Evolutionary conservation across 2,329 filamentous ascomycete genomes (phyloP).

Genomic region (Fusarium longipes): DNA sequence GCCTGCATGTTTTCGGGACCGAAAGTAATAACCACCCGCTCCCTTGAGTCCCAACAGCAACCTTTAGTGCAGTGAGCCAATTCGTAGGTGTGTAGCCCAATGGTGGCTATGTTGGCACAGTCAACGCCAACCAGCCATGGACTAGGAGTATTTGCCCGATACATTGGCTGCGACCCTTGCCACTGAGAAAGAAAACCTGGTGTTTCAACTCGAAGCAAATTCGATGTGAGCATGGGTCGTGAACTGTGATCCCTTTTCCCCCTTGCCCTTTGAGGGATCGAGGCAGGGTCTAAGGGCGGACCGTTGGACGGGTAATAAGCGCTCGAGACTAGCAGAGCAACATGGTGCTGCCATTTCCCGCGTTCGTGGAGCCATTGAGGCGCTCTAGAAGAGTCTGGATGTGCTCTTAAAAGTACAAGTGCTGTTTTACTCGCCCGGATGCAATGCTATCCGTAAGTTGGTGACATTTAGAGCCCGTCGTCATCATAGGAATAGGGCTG

Average conservation of each 20-base stretch:
- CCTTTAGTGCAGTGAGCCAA: slow-evolving; percentile 1
- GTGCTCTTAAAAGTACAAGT: slow-evolving; percentile 21
- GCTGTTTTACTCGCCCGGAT: slow-evolving; percentile 15
- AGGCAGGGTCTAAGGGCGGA: not conserved
- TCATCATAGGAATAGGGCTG: not conserved
- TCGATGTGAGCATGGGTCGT: not conserved
- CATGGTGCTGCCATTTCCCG: slow-evolving; percentile 37
- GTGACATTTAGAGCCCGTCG: not conserved
- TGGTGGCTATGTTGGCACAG: not conserved
- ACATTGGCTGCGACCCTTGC: not conserved
- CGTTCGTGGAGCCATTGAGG: slow-evolving; percentile 33
- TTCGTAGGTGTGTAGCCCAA: slow-evolving; percentile 1
- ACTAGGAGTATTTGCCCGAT: not conserved
- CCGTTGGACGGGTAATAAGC: not conserved
- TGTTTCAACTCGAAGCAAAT: not conserved
- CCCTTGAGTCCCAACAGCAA: not conserved
- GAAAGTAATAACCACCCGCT: not conserved
- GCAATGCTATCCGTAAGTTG: slow-evolving; percentile 11
- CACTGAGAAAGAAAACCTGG: not conserved
- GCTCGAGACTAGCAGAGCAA: slow-evolving; percentile 18
- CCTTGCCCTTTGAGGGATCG: not conserved
- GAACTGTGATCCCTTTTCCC: not conserved
- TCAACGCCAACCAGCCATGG: not conserved
- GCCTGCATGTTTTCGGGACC: not conserved
- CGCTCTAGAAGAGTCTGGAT: slow-evolving; percentile 37